These are phyloP conservation scores for Exophiala lecanii-corni DNA, from an alignment of 2,329 filamentous ascomycete genomes.

Conservation along the genomic window DNA sequence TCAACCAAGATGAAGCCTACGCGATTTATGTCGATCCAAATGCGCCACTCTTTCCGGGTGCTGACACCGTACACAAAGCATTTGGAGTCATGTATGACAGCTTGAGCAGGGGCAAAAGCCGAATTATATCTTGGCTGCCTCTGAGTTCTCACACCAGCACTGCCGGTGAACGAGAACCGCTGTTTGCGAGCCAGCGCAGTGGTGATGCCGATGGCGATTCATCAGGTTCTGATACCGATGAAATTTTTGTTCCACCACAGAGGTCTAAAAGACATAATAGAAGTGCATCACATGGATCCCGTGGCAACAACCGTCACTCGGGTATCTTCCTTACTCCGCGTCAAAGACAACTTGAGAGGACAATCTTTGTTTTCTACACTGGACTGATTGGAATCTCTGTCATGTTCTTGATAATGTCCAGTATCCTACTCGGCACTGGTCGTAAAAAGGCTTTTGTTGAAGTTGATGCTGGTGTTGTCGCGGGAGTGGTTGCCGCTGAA, in stretches of 20 bases:
- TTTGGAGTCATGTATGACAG: constrained; percentile 49
- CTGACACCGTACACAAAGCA: constrained; percentile 55
- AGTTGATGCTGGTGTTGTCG: constrained; percentile 67
- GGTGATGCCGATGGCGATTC: constrained; percentile 15
- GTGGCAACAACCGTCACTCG: constrained; percentile 4
- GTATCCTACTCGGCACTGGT: constrained; percentile 63
- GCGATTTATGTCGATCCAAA: constrained; percentile 71
- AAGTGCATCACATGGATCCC: neutral
- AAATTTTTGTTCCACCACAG: constrained; percentile 3
- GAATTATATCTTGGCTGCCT: constrained; percentile 15
- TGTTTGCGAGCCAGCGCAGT: constrained; percentile 7
- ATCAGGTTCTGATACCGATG: constrained; percentile 21
- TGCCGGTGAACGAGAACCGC: constrained; percentile 6
- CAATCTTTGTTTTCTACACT: constrained; percentile 52
- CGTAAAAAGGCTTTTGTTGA: constrained; percentile 63
- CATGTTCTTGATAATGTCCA: constrained; percentile 60
- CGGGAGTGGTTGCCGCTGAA: constrained; percentile 61
- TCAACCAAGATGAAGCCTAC: constrained; percentile 56
- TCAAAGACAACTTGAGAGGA: constrained; percentile 47
- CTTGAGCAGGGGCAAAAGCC: constrained; percentile 45
- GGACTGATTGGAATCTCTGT: constrained; percentile 57
- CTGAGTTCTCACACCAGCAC: constrained; percentile 1
- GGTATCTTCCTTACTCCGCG: constrained; percentile 26
- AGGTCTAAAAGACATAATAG: neutral
- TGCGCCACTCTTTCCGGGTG: constrained; percentile 58